Evolutionary conservation across 768 basidiomycete species (phyloP).

Genomic region (Kwoniella bestiolae): DNA sequence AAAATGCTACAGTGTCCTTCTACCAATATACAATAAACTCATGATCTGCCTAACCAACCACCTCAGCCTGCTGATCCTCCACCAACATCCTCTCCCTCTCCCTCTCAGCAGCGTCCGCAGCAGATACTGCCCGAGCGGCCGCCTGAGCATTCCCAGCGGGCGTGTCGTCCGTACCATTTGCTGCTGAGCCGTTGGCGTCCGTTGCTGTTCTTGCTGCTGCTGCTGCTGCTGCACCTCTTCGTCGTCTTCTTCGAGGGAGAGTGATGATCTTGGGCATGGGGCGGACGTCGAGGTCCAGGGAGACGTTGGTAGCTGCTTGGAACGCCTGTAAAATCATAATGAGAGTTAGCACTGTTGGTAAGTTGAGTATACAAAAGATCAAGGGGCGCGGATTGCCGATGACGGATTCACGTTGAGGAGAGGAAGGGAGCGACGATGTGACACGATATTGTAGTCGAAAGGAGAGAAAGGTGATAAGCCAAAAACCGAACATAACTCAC

Average conservation of each 20-base stretch:
- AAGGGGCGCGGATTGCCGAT: no score
- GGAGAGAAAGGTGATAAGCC: background rate
- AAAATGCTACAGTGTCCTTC: no score
- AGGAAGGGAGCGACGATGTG: no score
- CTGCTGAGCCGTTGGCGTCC: slow-evolving; percentile 3
- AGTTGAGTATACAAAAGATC: no score
- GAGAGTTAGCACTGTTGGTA: no score
- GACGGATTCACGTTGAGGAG: no score
- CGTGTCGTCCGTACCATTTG: slow-evolving; percentile 8
- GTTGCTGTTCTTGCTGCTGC: slow-evolving; percentile 9
- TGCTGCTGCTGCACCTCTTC: slow-evolving; percentile 32
- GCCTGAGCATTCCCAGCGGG: slow-evolving; percentile 8
- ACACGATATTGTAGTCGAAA: no score
- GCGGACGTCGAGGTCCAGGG: slow-evolving; percentile 87
- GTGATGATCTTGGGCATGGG: slow-evolving; percentile 81
- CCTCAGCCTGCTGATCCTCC: slow-evolving; percentile 24
- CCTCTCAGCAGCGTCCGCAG: slow-evolving; percentile 22
- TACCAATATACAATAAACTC: background rate
- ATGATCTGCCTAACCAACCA: background rate
- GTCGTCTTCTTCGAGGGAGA: slow-evolving; percentile 51
- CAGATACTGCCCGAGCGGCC: slow-evolving; percentile 9
- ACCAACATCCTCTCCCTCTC: slow-evolving; percentile 27
- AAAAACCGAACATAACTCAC: no score
- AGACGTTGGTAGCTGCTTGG: slow-evolving; percentile 88
- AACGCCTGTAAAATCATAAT: no score